Evolutionary conservation across 768 basidiomycete genomes (phyloP).

Genomic region (Kwoniella bestiolae): DNA sequence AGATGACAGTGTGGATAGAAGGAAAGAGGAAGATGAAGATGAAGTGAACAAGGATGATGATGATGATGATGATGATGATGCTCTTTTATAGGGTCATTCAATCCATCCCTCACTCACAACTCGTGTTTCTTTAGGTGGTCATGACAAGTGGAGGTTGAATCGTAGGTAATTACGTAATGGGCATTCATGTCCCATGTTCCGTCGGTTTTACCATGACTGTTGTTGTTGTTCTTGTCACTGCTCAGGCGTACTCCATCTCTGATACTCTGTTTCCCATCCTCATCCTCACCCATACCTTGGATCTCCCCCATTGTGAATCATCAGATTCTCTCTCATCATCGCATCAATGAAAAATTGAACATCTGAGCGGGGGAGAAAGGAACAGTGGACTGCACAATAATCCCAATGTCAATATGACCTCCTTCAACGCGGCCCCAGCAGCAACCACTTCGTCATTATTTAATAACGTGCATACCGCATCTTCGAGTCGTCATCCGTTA

Average conservation of each 20-base stretch:
- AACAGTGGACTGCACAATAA: background rate
- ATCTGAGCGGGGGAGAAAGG: background rate
- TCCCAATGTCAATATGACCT: conserved; percentile 14
- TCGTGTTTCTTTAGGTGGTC: conserved; percentile 6
- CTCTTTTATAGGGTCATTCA: background rate
- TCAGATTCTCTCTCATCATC: too few species aligned
- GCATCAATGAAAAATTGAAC: too few species aligned
- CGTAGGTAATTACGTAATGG: conserved; percentile 8
- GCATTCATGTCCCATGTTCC: background rate
- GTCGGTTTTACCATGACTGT: background rate
- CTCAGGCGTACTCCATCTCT: too few species aligned
- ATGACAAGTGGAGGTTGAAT: conserved; percentile 3
- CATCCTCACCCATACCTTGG: too few species aligned
- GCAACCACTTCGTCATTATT: background rate
- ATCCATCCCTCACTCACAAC: background rate
- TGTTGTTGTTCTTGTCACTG: too few species aligned
- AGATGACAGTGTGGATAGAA: background rate
- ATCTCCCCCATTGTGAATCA: too few species aligned
- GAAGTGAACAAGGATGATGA: background rate
- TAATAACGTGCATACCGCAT: background rate
- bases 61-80: background rate
- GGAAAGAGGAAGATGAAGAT: background rate
- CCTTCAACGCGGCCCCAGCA: background rate
- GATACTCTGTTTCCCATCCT: too few species aligned
- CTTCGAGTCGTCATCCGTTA: background rate